phyloP scores from a whole-genome alignment of 441 rosid species.

The Adansonia rubrostipa region DNA sequence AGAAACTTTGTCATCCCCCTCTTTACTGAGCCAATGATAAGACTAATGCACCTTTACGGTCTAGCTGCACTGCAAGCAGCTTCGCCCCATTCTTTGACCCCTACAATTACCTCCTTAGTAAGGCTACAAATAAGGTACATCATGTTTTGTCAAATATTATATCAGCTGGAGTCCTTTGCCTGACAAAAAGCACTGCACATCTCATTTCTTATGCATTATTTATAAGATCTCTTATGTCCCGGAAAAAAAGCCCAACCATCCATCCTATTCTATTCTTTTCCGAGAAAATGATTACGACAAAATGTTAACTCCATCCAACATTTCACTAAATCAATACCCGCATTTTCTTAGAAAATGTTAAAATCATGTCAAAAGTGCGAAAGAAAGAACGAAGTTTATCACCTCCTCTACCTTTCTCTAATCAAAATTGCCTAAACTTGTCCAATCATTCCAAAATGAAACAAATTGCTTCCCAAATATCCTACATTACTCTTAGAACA shows the following conservation, averaged over 20 bases:
- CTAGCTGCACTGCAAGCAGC: not conserved
- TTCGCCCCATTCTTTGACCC: not conserved
- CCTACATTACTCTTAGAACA: not conserved
- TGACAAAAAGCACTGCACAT: not conserved
- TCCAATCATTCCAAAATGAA: not conserved
- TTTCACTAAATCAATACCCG: not conserved
- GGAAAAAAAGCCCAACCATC: not conserved
- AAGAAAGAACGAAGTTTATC: not conserved
- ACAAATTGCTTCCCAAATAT: not conserved
- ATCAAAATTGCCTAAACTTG: not conserved
- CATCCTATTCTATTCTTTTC: not conserved
- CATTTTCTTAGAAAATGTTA: not conserved
- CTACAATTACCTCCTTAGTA: not conserved
- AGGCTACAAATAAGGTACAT: not conserved
- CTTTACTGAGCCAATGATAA: not conserved
- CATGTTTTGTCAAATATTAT: not conserved
- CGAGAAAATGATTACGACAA: not conserved
- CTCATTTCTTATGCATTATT: not conserved
- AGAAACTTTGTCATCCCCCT: not conserved
- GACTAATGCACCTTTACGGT: not conserved
- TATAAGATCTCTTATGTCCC: not conserved
- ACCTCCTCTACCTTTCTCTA: not conserved
- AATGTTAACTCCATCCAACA: not conserved
- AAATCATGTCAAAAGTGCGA: not conserved
- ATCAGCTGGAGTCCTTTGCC: not conserved